Evolutionary conservation across 192 early-diverging fungal genomes (phyloP), one percentile per base, ranked within the genome.

Genomic region (Podila horticola): DNA sequence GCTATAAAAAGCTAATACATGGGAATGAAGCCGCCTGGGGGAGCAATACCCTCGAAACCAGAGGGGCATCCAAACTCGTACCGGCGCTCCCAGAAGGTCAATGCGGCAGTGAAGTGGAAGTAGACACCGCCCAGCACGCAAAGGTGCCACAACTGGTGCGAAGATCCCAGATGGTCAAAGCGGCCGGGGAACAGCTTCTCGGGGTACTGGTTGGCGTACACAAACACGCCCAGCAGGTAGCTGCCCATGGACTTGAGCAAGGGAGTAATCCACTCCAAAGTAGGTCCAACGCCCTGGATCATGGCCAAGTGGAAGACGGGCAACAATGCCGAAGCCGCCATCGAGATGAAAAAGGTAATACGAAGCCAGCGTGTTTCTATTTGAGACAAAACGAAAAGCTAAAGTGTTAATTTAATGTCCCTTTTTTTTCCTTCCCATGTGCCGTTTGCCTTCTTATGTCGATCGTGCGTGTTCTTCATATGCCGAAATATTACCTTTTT

Each of bases 91-190:
- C 87, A 87, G 71, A 90, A 90, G 31, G 83, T 69, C 11, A 90
- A 38, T 1, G 86, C 82, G 12, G 89, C 89, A 11, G 71, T 74
- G 58, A 89, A 90, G 62, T 90, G 86, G 41, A 86, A 87, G 67
- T 82, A 90, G 15, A 90, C 88, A 63, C 89, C 89, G n/a, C 83
- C 79, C 20, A 87, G 84, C 20, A 90, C 89, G 66, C 84, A 86
- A 19, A 88, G 59, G 52, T 90, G 89, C 89, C 89, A 90, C 41
- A 85, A 72, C 59, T 87, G 86, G 69, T 90, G 89, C 59, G 85
- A 87, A 26, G 87, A 85, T 36, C 89, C 89, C 49, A 82, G 63
- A 31, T 77, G 79, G 64, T 90, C 89, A 83, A 90, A 90, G 20
- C 77, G 67, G 15, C 89, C 89, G 29, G 89, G 89, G 62, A 76